Conservation (phyloP, 768 basidiomycete genomes). For the Mycena pura region DNA sequence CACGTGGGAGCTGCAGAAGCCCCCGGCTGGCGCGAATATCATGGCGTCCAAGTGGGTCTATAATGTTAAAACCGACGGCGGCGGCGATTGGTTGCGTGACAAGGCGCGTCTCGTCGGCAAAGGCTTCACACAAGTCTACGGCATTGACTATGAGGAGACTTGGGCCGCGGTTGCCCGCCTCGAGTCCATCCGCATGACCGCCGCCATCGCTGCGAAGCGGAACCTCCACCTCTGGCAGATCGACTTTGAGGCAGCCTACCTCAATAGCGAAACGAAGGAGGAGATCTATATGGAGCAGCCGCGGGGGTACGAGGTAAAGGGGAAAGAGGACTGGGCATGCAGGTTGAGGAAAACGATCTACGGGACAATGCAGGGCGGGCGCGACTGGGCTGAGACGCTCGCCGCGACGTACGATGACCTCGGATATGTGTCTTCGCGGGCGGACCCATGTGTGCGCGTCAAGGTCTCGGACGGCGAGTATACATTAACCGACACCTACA, state of each 20-base stretch:
- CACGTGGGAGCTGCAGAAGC: background rate
- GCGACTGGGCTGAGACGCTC: background rate
- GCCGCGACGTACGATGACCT: background rate
- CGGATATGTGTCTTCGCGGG: background rate
- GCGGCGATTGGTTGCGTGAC: background rate
- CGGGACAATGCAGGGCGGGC: conserved; percentile 2
- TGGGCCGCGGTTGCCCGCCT: background rate
- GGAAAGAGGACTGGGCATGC: background rate
- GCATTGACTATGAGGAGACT: background rate
- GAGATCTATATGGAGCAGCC: conserved; percentile 34
- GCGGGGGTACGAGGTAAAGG: conserved; percentile 9
- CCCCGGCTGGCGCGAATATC: background rate
- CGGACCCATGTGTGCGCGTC: background rate
- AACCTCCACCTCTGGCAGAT: conserved; percentile 9
- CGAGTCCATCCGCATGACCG: background rate
- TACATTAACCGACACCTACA: background rate
- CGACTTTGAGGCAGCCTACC: conserved; percentile 30
- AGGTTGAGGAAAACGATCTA: background rate
- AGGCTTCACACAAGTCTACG: background rate
- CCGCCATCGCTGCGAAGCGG: background rate
- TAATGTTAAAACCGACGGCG: background rate
- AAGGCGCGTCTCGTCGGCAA: background rate
- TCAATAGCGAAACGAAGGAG: conserved; percentile 32
- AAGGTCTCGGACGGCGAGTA: background rate
- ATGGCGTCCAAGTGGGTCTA: background rate